A percentile compares a stretch with the other conserved stretches of the same genome.
These are phyloP conservation scores for Aspergillus saccharolyticus DNA, from an alignment of 495 filamentous ascomycete species.

Conservation along the genomic window DNA sequence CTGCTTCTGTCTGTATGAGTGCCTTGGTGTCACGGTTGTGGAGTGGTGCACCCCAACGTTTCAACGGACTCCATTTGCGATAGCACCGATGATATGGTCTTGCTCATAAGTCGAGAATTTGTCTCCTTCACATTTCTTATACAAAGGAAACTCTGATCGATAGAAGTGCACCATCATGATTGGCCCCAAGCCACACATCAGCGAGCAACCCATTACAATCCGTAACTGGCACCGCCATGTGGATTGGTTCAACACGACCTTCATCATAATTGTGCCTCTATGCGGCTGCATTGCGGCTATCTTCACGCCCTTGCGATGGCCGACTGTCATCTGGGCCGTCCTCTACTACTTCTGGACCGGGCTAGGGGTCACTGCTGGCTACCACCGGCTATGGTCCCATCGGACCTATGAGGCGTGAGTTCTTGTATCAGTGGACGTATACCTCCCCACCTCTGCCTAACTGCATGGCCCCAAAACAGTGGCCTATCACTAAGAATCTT, in stretches of 20 bases:
- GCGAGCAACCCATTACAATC: conserved; percentile 65
- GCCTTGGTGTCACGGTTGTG: too few species aligned
- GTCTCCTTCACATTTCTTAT: not conserved
- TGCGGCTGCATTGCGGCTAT: conserved; percentile 69
- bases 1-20: not conserved
- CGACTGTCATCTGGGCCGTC: conserved; percentile 78
- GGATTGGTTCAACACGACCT: conserved; percentile 86
- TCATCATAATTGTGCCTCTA: conserved; percentile 82
- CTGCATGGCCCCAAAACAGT: conserved; percentile 32
- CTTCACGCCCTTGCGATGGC: conserved; percentile 71
- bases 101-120: too few species aligned
- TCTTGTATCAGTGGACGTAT: not conserved
- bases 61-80: too few species aligned
- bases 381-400: conserved; percentile 93
- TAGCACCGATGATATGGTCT: too few species aligned
- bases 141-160: not conserved
- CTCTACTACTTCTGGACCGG: conserved; percentile 90
- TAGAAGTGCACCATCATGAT: not conserved
- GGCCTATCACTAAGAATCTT: conserved; percentile 81
- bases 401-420: conserved; percentile 57
- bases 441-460: too few species aligned
- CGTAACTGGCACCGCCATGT: conserved; percentile 95
- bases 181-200: conserved; percentile 33
- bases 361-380: conserved; percentile 82
- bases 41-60: too few species aligned